Evolutionary conservation across 1,139 yeast species (phyloP), one percentile per base, ranked within the genome.

Genomic region (Saccharomycopsis phalli): DNA sequence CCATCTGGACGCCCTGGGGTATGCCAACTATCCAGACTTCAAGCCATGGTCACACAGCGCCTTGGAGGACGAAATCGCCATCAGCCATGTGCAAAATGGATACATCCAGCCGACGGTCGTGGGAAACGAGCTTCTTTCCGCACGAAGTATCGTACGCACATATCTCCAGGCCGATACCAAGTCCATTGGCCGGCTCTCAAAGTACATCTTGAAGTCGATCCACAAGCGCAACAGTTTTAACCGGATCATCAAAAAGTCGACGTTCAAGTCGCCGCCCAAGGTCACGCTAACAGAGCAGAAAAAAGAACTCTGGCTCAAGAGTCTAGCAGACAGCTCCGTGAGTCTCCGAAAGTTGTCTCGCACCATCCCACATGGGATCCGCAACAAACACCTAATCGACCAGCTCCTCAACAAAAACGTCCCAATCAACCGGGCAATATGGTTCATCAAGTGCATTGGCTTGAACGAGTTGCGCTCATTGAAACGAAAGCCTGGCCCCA

Each of bases 341-440:
- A 83, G 95, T 0, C 61, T 88, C 37, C 65, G 71, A 39, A 74
- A 72, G 44, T 69, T 88, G 2, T 72, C 93, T 1, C 70, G 81
- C 41, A 82, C 87, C 27, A 72, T 88, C n/a, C 97, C 98, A 0
- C 95, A 88, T 56, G 96, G 96, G 0, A 73, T 88, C 19, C 66
- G 88, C 49, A 81, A 84, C 55, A 74, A 77, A 50, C 68, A 71
- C 1, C 63, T 88, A 30, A 58, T 88, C 3, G 95, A 87, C 47
- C 81, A 79, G 44, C 69, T 93, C 49, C 69, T 81, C 48, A 54
- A 63, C 30, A 77, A 78, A 51, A 61, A 62, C 26, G 76, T 88
- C 0, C 96, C 97, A 0, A 63, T 81, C 3, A 58, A 73, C 19
- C 64, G 96, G 45, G 95, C 95, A 0, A 61, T 88, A 3, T 88